phyloP scores from a whole-genome alignment of 2,329 filamentous ascomycete genomes.

The Parasarocladium wereldwijsianum region DNA sequence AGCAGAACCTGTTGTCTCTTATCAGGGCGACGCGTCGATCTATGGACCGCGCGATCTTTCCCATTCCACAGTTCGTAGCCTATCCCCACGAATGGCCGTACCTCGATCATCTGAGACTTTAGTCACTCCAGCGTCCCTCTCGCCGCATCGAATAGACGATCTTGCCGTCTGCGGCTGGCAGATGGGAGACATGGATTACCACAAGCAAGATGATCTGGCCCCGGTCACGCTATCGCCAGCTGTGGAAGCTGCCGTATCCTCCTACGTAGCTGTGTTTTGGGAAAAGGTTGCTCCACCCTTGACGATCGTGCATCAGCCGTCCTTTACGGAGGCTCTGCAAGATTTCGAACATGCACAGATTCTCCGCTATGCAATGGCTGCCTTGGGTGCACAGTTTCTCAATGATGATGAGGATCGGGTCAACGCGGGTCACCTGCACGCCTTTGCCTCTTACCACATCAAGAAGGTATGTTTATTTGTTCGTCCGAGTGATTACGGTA shows the following conservation, averaged over 20 bases:
- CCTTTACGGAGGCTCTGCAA: slow-evolving; percentile 20
- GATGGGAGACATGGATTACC: slow-evolving; percentile 1
- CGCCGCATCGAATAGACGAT: slow-evolving; percentile 11
- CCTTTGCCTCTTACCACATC: slow-evolving; percentile 33
- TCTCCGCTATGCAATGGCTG: slow-evolving; percentile 39
- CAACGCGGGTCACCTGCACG: slow-evolving; percentile 34
- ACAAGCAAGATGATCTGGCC: slow-evolving; percentile 11
- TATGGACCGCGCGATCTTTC: slow-evolving; percentile 19
- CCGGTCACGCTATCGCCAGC: slow-evolving; percentile 17
- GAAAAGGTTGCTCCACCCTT: slow-evolving; percentile 30
- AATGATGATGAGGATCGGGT: slow-evolving; percentile 31
- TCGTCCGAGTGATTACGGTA: no score
- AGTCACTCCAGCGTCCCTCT: slow-evolving; percentile 27
- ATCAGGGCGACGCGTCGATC: slow-evolving; percentile 19
- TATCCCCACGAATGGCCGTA: slow-evolving; percentile 30
- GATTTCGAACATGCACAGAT: slow-evolving; percentile 23
- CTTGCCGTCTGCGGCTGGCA: slow-evolving; percentile 2
- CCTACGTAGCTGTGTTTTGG: slow-evolving; percentile 40
- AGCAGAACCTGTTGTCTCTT: no score
- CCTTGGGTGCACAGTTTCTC: slow-evolving; percentile 38
- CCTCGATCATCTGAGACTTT: slow-evolving; percentile 33
- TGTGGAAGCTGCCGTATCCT: slow-evolving; percentile 28
- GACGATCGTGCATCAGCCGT: slow-evolving; percentile 34
- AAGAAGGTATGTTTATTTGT: slow-evolving; percentile 27
- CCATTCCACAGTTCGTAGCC: slow-evolving; percentile 30